Conservation (phyloP, 1,284 basidiomycete genomes). For the Cryptococcus hybrid region DNA sequence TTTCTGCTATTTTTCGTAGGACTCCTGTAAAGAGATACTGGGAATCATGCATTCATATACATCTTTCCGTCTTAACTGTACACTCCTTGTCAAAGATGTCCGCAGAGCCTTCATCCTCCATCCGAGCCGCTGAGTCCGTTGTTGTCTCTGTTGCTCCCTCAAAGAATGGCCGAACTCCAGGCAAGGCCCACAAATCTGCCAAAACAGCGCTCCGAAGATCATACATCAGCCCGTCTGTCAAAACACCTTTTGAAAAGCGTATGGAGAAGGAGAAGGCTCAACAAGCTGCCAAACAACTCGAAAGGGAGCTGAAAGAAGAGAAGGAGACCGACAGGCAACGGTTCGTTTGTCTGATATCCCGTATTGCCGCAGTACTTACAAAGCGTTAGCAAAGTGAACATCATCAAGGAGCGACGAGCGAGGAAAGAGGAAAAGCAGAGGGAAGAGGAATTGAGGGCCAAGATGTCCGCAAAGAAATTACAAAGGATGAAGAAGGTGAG, state of each 20-base stretch:
- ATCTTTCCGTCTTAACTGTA: no score
- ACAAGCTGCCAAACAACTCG: constrained; percentile 41
- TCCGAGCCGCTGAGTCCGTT: background rate
- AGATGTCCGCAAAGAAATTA: constrained; percentile 52
- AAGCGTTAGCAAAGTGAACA: constrained; percentile 31
- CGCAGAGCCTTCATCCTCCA: no score
- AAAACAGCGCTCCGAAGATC: constrained; percentile 41
- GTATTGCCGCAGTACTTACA: no score
- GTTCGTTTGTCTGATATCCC: constrained; percentile 24
- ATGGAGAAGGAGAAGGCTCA: constrained; percentile 39
- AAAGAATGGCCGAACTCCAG: constrained; percentile 39
- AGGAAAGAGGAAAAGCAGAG: constrained; percentile 47
- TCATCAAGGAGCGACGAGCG: constrained; percentile 46
- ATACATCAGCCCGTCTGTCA: constrained; percentile 37
- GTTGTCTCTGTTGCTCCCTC: constrained; percentile 21
- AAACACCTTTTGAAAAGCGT: constrained; percentile 42
- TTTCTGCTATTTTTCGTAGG: background rate
- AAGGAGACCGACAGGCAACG: constrained; percentile 39
- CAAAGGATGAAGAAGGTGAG: constrained; percentile 51
- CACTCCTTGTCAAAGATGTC: no score
- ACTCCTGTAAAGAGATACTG: no score
- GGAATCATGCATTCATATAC: no score
- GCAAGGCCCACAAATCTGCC: constrained; percentile 47
- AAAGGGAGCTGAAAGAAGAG: constrained; percentile 50
- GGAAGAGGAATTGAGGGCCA: constrained; percentile 45